Percentiles rank a stretch among this genome's conserved stretches.
phyloP scores from a whole-genome alignment of 139 green algal species.

The Diplosphaera chodatii region DNA sequence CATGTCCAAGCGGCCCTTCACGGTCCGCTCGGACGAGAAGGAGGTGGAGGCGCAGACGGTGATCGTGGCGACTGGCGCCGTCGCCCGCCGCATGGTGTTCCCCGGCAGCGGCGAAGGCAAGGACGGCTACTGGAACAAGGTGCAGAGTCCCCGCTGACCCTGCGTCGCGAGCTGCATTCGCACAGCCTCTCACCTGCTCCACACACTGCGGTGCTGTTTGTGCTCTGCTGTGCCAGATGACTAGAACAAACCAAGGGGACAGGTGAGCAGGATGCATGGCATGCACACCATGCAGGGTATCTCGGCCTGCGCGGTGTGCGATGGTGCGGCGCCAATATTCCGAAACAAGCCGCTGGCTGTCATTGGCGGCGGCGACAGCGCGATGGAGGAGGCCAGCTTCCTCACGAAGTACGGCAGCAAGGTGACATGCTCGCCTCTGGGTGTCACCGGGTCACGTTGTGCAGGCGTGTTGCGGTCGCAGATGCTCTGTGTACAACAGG shows the following conservation, averaged over 20 bases:
- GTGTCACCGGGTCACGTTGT: no score
- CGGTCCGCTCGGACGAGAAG: constrained; percentile 28
- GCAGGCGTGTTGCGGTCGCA: no score
- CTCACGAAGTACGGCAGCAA: constrained; percentile 93
- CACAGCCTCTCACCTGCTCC: no score
- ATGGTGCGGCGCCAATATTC: constrained; percentile 90
- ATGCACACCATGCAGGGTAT: constrained; percentile 84
- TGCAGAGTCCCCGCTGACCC: no score
- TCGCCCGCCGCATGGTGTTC: constrained; percentile 79
- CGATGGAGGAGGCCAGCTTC: constrained; percentile 93
- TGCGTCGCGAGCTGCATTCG: no score
- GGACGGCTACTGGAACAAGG: constrained; percentile 81
- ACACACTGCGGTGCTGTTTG: no score
- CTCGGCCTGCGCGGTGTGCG: constrained; percentile 92
- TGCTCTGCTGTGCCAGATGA: no score
- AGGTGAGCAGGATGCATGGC: no score
- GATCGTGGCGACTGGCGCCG: constrained; percentile 92
- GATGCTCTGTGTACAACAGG: no score
- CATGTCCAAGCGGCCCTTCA: constrained; percentile 59
- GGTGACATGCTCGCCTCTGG: neutral
- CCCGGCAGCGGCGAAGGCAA: constrained; percentile 62
- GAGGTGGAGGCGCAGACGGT: constrained; percentile 72
- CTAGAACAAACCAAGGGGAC: no score
- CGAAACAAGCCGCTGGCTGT: constrained; percentile 64
- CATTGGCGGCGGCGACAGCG: constrained; percentile 93